Evolutionary conservation across 2,329 filamentous ascomycete species (phyloP).

Genomic region (Fusarium hostae): DNA sequence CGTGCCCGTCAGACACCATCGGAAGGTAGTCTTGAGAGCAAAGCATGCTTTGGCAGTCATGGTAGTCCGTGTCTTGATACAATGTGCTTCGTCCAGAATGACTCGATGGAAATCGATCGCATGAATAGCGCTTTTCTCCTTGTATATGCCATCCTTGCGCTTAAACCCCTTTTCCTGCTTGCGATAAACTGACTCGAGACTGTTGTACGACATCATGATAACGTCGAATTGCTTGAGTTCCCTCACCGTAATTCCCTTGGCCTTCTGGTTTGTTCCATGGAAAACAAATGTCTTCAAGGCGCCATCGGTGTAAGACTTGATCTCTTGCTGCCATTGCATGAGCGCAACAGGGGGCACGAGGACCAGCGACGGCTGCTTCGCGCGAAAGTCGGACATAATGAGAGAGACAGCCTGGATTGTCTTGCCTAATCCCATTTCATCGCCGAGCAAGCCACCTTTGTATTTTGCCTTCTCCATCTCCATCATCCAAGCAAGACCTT

Average conservation of each 20-base stretch:
- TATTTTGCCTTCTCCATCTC: constrained; percentile 87
- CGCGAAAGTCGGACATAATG: constrained; percentile 97
- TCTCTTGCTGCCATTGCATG: constrained; percentile 93
- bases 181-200: constrained; percentile 89
- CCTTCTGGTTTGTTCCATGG: constrained; percentile 86
- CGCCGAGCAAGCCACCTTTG: constrained; percentile 89
- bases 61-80: constrained; percentile 89
- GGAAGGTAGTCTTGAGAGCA: constrained; percentile 85
- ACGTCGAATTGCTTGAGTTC: constrained; percentile 88
- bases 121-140: constrained; percentile 84
- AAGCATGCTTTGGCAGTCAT: constrained; percentile 97
- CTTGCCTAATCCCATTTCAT: constrained; percentile 99
- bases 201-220: constrained; percentile 96
- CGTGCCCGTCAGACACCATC: constrained; percentile 96
- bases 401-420: constrained; percentile 98
- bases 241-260: constrained; percentile 78
- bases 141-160: constrained; percentile 81
- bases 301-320: constrained; percentile 83
- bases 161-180: constrained; percentile 93
- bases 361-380: constrained; percentile 83
- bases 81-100: constrained; percentile 95
- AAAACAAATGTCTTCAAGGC: constrained; percentile 91
- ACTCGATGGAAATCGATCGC: constrained; percentile 87
- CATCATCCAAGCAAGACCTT: constrained; percentile 94
- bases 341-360: constrained; percentile 92